phyloP scores from a whole-genome alignment of 108 stramenopile genomes.

The Stephanodiscus minutulus region DNA sequence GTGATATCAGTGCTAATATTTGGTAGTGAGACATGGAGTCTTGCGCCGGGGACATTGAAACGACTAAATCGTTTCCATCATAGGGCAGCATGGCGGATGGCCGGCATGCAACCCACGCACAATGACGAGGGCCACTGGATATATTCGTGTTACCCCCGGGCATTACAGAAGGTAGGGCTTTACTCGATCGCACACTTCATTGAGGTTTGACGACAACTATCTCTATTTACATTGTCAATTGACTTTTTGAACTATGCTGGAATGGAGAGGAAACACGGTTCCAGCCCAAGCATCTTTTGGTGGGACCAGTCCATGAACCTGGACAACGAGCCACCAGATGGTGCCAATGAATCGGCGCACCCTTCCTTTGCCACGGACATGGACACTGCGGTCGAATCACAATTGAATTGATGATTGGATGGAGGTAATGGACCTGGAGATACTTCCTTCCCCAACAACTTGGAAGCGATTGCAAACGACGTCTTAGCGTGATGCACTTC shows the following conservation, averaged over 20 bases:
- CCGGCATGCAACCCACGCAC: neutral
- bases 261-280: neutral
- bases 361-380: conserved; percentile 42
- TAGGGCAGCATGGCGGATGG: neutral
- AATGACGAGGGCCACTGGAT: neutral
- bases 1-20: neutral
- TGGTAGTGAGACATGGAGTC: neutral
- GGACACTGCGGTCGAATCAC: conserved; percentile 39
- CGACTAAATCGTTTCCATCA: neutral
- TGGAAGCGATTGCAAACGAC: conserved; percentile 45
- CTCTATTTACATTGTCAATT: neutral
- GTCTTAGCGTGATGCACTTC: conserved; percentile 50
- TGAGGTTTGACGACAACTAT: neutral
- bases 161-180: neutral
- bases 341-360: no score
- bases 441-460: conserved; percentile 24
- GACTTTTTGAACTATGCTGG: neutral
- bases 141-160: neutral
- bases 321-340: no score
- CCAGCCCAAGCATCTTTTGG: no score
- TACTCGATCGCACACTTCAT: neutral
- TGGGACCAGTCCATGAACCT: no score
- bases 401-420: conserved; percentile 27
- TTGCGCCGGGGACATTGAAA: neutral
- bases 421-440: conserved; percentile 44